Evolutionary conservation across 164 flowering plant species (phyloP).

Genomic region (Stephania japonica): DNA sequence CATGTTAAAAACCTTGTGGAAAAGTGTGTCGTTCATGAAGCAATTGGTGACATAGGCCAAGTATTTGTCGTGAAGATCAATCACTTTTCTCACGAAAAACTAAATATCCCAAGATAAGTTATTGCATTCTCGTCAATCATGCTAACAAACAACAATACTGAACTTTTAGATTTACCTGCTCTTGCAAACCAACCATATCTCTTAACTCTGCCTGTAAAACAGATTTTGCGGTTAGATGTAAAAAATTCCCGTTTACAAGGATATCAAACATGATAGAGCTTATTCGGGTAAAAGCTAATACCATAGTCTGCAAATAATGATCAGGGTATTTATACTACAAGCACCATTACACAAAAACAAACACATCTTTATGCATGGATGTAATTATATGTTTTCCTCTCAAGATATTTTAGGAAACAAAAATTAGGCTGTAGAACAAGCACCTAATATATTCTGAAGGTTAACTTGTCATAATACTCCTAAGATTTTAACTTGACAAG

Average conservation of each 20-base stretch:
- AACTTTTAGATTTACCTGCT: constrained; percentile 49
- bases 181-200: constrained; percentile 75
- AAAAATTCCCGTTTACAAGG: no score
- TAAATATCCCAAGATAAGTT: constrained; percentile 24
- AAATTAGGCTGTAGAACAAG: background rate
- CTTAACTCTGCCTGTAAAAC: constrained; percentile 65
- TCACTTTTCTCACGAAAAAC: constrained; percentile 88
- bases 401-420: background rate
- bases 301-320: no score
- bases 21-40: constrained; percentile 75
- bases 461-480: background rate
- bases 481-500: background rate
- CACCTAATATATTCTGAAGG: background rate
- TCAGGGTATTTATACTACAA: no score
- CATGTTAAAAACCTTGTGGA: constrained; percentile 69
- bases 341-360: no score
- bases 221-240: background rate
- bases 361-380: background rate
- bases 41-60: constrained; percentile 71
- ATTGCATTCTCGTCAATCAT: constrained; percentile 2
- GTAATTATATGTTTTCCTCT: background rate
- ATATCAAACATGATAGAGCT: no score
- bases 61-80: constrained; percentile 92
- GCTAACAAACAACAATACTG: background rate
- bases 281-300: no score